phyloP scores from a whole-genome alignment of 1,139 yeast species.

The Taphrina betulina region DNA sequence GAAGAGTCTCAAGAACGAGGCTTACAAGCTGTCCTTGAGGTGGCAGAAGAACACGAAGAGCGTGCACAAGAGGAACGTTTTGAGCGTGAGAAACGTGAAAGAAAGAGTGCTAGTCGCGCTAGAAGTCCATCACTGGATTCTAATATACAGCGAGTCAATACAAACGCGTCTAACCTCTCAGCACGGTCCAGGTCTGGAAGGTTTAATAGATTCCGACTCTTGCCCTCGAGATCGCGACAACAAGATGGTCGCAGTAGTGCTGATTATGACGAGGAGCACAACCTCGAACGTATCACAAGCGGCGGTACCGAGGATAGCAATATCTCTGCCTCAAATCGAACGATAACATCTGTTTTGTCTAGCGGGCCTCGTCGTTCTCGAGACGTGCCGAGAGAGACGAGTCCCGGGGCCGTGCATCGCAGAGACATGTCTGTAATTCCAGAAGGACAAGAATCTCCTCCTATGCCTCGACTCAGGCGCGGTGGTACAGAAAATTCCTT shows the following conservation, averaged over 20 bases:
- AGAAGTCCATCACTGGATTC: conserved; percentile 1
- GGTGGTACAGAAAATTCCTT: conserved; percentile 10
- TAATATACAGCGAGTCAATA: conserved; percentile 14
- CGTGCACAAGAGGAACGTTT: conserved; percentile 19
- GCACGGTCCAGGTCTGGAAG: conserved; percentile 14
- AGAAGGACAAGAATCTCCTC: conserved; percentile 1
- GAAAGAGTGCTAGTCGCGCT: conserved; percentile 14
- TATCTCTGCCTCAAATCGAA: not conserved
- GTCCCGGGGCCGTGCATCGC: not conserved
- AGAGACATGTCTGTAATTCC: conserved; percentile 18
- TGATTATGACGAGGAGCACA: conserved; percentile 16
- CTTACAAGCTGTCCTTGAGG: conserved; percentile 27
- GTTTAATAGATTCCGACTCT: conserved; percentile 15
- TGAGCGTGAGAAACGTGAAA: conserved; percentile 11
- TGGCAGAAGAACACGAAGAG: conserved; percentile 27
- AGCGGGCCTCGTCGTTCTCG: not conserved
- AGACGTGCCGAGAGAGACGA: not conserved
- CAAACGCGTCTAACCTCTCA: conserved; percentile 12
- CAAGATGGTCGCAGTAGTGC: conserved; percentile 5
- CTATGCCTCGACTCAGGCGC: not conserved
- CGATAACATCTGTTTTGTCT: conserved; percentile 4
- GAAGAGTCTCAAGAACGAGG: conserved; percentile 30
- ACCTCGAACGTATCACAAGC: conserved; percentile 11
- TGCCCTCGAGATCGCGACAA: conserved; percentile 12
- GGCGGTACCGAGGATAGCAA: conserved; percentile 1